phyloP scores from a whole-genome alignment of 805 yeast genomes.

The Starmerella floris region DNA sequence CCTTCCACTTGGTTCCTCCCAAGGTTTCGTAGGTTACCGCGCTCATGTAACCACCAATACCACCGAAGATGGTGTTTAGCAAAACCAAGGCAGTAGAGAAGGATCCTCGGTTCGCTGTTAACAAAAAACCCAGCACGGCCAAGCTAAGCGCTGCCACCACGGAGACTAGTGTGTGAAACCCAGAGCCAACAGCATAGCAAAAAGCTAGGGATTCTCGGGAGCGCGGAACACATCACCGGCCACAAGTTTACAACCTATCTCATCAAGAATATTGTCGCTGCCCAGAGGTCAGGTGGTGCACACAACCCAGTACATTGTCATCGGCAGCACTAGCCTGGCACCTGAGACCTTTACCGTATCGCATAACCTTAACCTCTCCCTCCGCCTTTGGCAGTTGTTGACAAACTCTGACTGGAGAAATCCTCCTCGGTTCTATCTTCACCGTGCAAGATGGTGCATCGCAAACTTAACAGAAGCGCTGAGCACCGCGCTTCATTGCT shows the following conservation, averaged over 20 bases:
- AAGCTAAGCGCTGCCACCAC: slow-evolving; percentile 55
- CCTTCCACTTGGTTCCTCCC: slow-evolving; percentile 85
- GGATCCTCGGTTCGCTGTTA: slow-evolving; percentile 92
- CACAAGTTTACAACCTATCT: slow-evolving; percentile 91
- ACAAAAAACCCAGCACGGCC: slow-evolving; percentile 77
- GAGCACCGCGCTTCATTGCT: slow-evolving; percentile 44
- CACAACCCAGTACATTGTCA: too few relatives aligned
- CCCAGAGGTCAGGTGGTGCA: too few relatives aligned
- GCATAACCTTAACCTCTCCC: too few relatives aligned
- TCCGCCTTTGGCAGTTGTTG: too few relatives aligned
- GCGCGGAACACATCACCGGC: slow-evolving; percentile 92
- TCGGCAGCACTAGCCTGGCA: too few relatives aligned
- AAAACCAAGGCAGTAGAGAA: slow-evolving; percentile 81
- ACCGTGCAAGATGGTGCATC: slow-evolving; percentile 20
- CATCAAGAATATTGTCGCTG: slow-evolving; percentile 61
- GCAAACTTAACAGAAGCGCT: slow-evolving; percentile 31
- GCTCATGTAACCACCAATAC: slow-evolving; percentile 76
- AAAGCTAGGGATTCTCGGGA: slow-evolving; percentile 54
- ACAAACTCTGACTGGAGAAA: background rate
- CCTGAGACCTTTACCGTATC: too few relatives aligned
- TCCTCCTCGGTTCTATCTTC: too few relatives aligned
- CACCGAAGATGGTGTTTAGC: slow-evolving; percentile 66
- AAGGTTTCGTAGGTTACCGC: slow-evolving; percentile 75
- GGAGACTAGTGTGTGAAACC: slow-evolving; percentile 73
- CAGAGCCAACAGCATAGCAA: slow-evolving; percentile 82